Evolutionary conservation across 352 stramenopile genomes (phyloP), one percentile per base, ranked within the genome.

Genomic region (Peronospora belbahrii): DNA sequence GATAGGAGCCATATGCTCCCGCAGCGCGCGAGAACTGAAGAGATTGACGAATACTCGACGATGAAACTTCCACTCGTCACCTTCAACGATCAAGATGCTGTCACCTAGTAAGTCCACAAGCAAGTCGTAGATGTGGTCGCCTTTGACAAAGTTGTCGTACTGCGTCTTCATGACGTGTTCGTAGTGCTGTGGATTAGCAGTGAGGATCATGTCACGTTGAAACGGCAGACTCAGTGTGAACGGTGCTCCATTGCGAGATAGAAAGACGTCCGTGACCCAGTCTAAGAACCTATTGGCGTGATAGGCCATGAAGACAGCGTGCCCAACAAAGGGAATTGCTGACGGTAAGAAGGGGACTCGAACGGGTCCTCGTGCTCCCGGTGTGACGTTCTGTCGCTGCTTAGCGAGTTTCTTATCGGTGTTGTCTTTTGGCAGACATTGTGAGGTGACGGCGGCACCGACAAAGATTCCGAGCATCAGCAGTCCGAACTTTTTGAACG

Each of bases 21-120:
- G 56, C 49, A 85, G 52, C 11, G 65, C 73, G 7, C 57, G 28
- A 11, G 63, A 70, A 8, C 68, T 89, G 27, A 95, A 94, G 34
- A 97, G 89, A 42, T 95, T 86, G 42, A 83, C 91, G 52, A 87
- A 83, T 1, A 67, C 78, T 35, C 85, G 85, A 37, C 83, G 76
- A 38, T 94, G 83, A 47, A 73, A 59, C 22, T 67, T 59, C 83
- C 83, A 94, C 14, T 53, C 23, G 0, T 65, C 62, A 6, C 75
- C 78, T 45, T 94, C 74, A 7, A 69, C 43, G 17, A 63, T 69
- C 38, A 93, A 79, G 43, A 93, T 91, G 48, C 76, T 79, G 19
- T 74, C 52, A 24, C 83, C 80, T 15, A 93, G 64, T 11, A 94
- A 50, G 37, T 86, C 70, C 10, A 51, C 34, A 1, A 84, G 41